A percentile compares a stretch with the other conserved stretches of the same genome.
phyloP scores from a whole-genome alignment of 352 stramenopile species.

The Globisporangium barbulae region DNA sequence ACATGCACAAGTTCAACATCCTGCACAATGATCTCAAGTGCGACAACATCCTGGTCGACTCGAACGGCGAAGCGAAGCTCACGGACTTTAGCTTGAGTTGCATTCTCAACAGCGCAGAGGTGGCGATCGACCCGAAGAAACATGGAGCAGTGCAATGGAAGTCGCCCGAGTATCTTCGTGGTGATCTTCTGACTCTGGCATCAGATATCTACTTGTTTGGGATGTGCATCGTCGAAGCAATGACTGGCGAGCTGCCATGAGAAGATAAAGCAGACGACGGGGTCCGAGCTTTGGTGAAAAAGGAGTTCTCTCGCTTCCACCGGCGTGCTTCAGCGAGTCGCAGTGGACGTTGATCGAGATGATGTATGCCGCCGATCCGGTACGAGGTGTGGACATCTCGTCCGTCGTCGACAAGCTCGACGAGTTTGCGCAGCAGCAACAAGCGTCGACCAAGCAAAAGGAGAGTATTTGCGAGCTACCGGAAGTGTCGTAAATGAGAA shows the following conservation, averaged over 20 bases:
- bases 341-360: conserved; percentile 2
- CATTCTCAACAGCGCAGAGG: conserved; percentile 7
- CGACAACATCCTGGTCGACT: conserved; percentile 2
- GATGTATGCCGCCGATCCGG: neutral
- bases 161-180: neutral
- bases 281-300: neutral
- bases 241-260: conserved; percentile 20
- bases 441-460: neutral
- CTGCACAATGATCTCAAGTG: conserved; percentile 12
- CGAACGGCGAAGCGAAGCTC: neutral
- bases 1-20: neutral
- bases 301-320: neutral
- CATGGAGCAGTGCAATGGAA: neutral
- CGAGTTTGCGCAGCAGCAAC: conserved; percentile 5
- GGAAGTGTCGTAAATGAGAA: neutral
- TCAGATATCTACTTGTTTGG: neutral
- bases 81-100: conserved; percentile 11
- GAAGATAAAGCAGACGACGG: neutral
- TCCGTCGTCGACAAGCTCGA: neutral
- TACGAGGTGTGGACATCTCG: neutral
- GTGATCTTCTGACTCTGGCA: neutral
- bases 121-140: neutral
- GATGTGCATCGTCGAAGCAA: neutral
- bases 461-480: neutral
- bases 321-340: neutral